These are phyloP conservation scores for Chrysoporthe puriensis DNA, from an alignment of 2,329 filamentous ascomycete genomes.

Conservation along the genomic window DNA sequence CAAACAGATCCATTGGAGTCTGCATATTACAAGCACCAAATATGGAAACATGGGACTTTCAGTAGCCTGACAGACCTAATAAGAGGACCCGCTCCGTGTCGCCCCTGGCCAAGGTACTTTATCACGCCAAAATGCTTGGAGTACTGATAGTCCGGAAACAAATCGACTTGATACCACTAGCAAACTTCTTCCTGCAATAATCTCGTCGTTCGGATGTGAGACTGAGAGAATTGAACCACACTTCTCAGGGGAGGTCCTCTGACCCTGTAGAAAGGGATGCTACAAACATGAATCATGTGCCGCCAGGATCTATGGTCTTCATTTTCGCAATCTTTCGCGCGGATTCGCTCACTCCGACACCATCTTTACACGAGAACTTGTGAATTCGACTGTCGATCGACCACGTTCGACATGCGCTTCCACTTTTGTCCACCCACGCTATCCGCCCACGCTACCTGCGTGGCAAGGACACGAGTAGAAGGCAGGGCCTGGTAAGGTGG, in stretches of 20 bases:
- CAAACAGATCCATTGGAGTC: neutral
- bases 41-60: no score
- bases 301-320: neutral
- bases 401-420: neutral
- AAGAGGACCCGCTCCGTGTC: neutral
- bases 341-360: neutral
- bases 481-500: slow-evolving; percentile 5
- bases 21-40: neutral
- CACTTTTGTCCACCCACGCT: neutral
- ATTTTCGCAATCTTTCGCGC: neutral
- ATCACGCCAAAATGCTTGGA: neutral
- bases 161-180: neutral
- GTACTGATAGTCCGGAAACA: neutral
- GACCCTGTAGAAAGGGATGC: neutral
- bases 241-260: neutral
- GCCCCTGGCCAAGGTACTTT: neutral
- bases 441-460: slow-evolving; percentile 1
- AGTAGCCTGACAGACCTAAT: neutral
- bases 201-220: neutral
- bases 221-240: neutral
- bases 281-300: neutral
- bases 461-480: slow-evolving; percentile 4
- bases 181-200: neutral
- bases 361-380: neutral
- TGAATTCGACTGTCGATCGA: neutral